Percentiles rank a stretch among this genome's conserved stretches.
These are phyloP conservation scores for Cystofilobasidium macerans DNA, from an alignment of 768 basidiomycete genomes.

Conservation along the genomic window DNA sequence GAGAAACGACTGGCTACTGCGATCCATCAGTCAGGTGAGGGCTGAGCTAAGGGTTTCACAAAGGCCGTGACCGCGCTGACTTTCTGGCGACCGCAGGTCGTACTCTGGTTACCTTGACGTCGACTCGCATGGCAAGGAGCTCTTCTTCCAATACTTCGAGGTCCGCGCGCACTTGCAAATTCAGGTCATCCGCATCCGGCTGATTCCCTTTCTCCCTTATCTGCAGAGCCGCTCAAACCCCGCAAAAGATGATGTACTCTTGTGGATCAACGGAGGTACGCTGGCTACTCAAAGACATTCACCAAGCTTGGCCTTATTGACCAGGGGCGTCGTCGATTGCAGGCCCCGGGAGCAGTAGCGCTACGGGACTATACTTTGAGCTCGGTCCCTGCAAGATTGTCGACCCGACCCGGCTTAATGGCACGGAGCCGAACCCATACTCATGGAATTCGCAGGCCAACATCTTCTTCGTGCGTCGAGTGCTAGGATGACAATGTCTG, in stretches of 20 bases:
- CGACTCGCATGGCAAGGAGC: constrained; percentile 16
- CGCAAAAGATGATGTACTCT: constrained; percentile 26
- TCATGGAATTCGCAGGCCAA: constrained; percentile 28
- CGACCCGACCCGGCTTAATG: constrained; percentile 10
- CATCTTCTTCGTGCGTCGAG: constrained; percentile 29
- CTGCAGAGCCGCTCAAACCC: no score
- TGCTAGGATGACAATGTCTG: background rate
- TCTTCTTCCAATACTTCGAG: constrained; percentile 26
- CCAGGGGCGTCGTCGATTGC: background rate
- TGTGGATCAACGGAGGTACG: constrained; percentile 4
- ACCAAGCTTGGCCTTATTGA: no score
- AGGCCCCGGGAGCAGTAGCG: background rate
- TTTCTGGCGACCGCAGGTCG: background rate
- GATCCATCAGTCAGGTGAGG: constrained; percentile 12
- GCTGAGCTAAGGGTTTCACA: background rate
- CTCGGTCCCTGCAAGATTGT: constrained; percentile 22
- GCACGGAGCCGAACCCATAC: constrained; percentile 25
- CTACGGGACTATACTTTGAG: background rate
- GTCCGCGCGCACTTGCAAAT: no score
- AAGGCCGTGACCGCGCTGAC: no score
- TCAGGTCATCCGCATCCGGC: no score
- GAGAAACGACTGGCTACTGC: constrained; percentile 21
- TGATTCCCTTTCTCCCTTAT: no score
- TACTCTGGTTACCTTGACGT: constrained; percentile 28
- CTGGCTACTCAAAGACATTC: no score